Base-by-base conservation (phyloP, 2,329 filamentous ascomycete species). In the Xylaria sp. region DNA sequence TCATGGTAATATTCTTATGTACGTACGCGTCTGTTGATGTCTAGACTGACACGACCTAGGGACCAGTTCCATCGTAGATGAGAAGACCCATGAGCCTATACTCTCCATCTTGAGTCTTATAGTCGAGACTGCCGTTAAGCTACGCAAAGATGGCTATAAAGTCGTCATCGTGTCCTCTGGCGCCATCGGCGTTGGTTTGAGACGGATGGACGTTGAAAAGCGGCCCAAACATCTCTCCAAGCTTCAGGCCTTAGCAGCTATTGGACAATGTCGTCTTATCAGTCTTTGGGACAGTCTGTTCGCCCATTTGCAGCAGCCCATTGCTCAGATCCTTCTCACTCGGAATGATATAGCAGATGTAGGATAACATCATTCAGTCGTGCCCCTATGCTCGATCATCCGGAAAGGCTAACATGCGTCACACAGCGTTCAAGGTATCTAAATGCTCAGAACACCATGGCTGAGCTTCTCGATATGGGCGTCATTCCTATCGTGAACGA, bases 401-500 rank as follows among this genome's bases (percentile, higher is more conserved):
- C 12, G 12, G 21, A 15, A 15, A 55, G n/a, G 51, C 33, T 56
- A 49, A 76, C 57, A 42, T 12, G 6, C 21, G 38, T 35, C 15
- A 17, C 35, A 9, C 64, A 93, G 87, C 89, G 92, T 63, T 94
- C 92, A 28, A 91, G 96, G 82, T 99, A 98, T 76, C 85, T 94
- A 67, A 99, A 99, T 80, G 95, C 95, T 0, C 93, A 97, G 78
- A 97, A 97, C 74, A 98, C 95, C 0, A 92, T 99, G 75, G 86
- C 88, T 55, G 92, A 97, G 77, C 84, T 98, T 49, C 81, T 99
- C 17, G 89, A 94, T 72, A 95, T 97, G 90, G 94, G 94, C 1
- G 94, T 98, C 25, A 96, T 99, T 66, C 95, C 95, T 9, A 97
- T 99, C 71, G 95, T 99, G 67, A 99, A 99, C 73, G 95, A 99